Conservation (phyloP, 306 rosid genomes). For the Crataegus laevigata region DNA sequence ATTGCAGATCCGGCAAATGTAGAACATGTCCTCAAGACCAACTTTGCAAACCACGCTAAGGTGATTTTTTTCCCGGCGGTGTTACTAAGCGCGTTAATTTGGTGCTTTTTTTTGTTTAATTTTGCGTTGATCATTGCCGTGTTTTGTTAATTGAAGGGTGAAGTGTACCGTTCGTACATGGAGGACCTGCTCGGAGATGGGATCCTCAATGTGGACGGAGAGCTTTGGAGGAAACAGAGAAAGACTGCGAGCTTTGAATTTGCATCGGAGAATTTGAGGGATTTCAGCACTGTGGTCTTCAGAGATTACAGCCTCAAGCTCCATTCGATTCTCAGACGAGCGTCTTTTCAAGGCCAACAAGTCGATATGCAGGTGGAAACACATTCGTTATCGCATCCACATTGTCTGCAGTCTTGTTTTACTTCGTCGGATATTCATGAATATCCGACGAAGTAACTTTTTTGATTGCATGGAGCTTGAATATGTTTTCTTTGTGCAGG, state of each 20-base stretch:
- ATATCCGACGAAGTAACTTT: too few species aligned
- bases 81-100: not conserved
- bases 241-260: conserved; percentile 90
- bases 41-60: conserved; percentile 80
- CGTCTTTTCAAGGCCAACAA: conserved; percentile 34
- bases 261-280: conserved; percentile 86
- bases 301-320: conserved; percentile 62
- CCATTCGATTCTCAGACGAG: conserved; percentile 44
- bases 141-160: conserved; percentile 48
- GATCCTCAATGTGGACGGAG: conserved; percentile 85
- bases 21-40: conserved; percentile 82
- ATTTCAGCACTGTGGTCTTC: conserved; percentile 74
- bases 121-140: not conserved
- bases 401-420: not conserved
- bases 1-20: conserved; percentile 89
- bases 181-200: conserved; percentile 94
- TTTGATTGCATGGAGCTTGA: not conserved
- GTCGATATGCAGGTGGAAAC: conserved; percentile 75
- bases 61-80: conserved; percentile 13
- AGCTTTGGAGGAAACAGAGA: conserved; percentile 81
- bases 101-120: not conserved
- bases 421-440: too few species aligned
- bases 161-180: conserved; percentile 81
- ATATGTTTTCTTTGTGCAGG: conserved; percentile 29
- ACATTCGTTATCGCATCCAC: not conserved